Evolutionary conservation across 352 stramenopile species (phyloP).

Genomic region (Thraustotheca clavata): DNA sequence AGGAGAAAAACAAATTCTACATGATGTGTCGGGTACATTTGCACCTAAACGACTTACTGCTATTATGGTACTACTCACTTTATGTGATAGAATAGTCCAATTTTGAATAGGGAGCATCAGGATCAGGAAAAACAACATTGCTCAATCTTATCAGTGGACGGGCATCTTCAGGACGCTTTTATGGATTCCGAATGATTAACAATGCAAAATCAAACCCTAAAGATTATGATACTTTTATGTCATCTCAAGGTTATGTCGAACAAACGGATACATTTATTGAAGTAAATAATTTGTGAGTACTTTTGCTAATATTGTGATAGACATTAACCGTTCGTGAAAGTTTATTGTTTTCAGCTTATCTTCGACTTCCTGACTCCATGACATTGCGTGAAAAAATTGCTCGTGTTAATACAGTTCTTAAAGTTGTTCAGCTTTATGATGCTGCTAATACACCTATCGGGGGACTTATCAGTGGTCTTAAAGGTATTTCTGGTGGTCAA

Average conservation of each 20-base stretch:
- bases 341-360: slow-evolving; percentile 16
- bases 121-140: slow-evolving; percentile 49
- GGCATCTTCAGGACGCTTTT: slow-evolving; percentile 22
- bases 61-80: slow-evolving; percentile 29
- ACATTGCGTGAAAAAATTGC: slow-evolving; percentile 20
- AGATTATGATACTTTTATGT: slow-evolving; percentile 19
- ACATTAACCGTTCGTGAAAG: slow-evolving; percentile 21
- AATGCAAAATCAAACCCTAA: background rate
- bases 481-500: slow-evolving; percentile 22
- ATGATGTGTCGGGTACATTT: slow-evolving; percentile 46
- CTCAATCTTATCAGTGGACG: slow-evolving; percentile 41
- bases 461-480: slow-evolving; percentile 23
- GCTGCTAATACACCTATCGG: slow-evolving; percentile 18
- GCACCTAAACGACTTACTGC: slow-evolving; percentile 51
- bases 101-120: slow-evolving; percentile 29
- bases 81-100: background rate
- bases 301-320: slow-evolving; percentile 29
- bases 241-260: slow-evolving; percentile 20
- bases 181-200: slow-evolving; percentile 33
- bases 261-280: slow-evolving; percentile 23
- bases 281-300: slow-evolving; percentile 31
- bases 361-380: slow-evolving; percentile 19
- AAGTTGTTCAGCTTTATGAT: slow-evolving; percentile 14
- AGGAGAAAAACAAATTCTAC: slow-evolving; percentile 32
- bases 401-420: slow-evolving; percentile 13